Evolutionary conservation across 2,329 filamentous ascomycete species (phyloP).

Genomic region (Pseudogymnoascus sp.): DNA sequence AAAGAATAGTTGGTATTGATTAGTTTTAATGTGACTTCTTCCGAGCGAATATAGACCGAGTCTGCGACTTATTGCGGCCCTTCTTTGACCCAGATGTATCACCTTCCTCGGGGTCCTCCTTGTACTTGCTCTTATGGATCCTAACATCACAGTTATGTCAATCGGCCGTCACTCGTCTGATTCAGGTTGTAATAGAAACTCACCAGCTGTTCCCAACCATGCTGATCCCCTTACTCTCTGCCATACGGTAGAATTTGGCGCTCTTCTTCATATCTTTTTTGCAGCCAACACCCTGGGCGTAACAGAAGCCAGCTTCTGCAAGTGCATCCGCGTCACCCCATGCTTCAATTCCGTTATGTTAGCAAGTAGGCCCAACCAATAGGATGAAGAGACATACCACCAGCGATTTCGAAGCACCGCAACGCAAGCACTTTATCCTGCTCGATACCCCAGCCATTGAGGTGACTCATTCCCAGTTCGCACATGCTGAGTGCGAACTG

Average conservation of each 20-base stretch:
- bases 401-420: conserved; percentile 93
- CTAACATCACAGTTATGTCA: conserved; percentile 36
- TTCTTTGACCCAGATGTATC: conserved; percentile 43
- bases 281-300: conserved; percentile 84
- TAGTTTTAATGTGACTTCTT: conserved; percentile 16
- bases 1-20: neutral
- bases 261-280: conserved; percentile 96
- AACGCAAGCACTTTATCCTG: conserved; percentile 84
- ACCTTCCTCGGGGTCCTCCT: conserved; percentile 45
- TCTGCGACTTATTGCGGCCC: conserved; percentile 65
- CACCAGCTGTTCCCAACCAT: conserved; percentile 99
- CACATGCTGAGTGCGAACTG: conserved; percentile 96
- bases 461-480: conserved; percentile 89
- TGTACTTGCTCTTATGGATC: conserved; percentile 96
- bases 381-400: conserved; percentile 46
- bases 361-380: conserved; percentile 13
- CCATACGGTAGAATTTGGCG: conserved; percentile 80
- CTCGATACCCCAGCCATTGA: conserved; percentile 96
- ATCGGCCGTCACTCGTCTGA: conserved; percentile 14
- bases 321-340: conserved; percentile 96
- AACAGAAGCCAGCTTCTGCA: conserved; percentile 92
- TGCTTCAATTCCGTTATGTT: conserved; percentile 34
- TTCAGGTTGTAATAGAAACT: conserved; percentile 31
- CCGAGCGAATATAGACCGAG: conserved; percentile 62
- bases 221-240: conserved; percentile 86